These are phyloP conservation scores for Mortierella sp. DNA, from an alignment of 371 early-diverging fungal species.

Conservation along the genomic window DNA sequence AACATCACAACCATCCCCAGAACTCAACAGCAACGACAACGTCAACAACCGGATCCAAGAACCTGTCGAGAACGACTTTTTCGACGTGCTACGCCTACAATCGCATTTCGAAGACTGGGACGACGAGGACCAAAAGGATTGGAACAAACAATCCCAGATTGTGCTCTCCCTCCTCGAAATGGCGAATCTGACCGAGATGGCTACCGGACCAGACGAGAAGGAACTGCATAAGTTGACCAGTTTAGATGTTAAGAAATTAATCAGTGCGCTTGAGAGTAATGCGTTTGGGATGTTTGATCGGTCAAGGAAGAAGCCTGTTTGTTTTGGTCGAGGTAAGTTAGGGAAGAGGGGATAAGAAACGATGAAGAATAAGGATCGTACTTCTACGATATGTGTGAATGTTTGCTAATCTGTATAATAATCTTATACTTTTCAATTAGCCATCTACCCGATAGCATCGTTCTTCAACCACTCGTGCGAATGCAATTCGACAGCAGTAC, in stretches of 20 bases:
- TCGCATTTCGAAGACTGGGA: slow-evolving; percentile 57
- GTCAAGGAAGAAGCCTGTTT: slow-evolving; percentile 36
- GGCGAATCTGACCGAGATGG: slow-evolving; percentile 42
- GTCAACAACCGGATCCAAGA: slow-evolving; percentile 19
- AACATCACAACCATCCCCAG: not conserved
- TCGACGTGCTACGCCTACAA: slow-evolving; percentile 47
- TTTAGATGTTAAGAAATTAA: slow-evolving; percentile 36
- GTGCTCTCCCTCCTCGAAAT: slow-evolving; percentile 45
- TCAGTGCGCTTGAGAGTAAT: slow-evolving; percentile 55
- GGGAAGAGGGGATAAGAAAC: not conserved
- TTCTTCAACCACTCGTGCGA: slow-evolving; percentile 58
- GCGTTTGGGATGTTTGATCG: slow-evolving; percentile 59
- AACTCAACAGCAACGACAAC: not conserved
- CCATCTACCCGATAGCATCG: slow-evolving; percentile 52
- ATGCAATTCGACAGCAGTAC: slow-evolving; percentile 46
- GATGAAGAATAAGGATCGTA: no score
- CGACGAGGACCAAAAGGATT: slow-evolving; percentile 54
- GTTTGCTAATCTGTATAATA: not conserved
- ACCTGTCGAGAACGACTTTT: slow-evolving; percentile 56
- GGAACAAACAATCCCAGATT: slow-evolving; percentile 41
- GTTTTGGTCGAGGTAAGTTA: slow-evolving; percentile 55
- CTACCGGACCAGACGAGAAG: not conserved
- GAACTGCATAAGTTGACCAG: slow-evolving; percentile 14
- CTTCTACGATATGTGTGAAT: no score
- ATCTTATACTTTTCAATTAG: slow-evolving; percentile 1